Evolutionary conservation across 805 yeast genomes (phyloP).

Genomic region (Blastobotrys peoriensis): DNA sequence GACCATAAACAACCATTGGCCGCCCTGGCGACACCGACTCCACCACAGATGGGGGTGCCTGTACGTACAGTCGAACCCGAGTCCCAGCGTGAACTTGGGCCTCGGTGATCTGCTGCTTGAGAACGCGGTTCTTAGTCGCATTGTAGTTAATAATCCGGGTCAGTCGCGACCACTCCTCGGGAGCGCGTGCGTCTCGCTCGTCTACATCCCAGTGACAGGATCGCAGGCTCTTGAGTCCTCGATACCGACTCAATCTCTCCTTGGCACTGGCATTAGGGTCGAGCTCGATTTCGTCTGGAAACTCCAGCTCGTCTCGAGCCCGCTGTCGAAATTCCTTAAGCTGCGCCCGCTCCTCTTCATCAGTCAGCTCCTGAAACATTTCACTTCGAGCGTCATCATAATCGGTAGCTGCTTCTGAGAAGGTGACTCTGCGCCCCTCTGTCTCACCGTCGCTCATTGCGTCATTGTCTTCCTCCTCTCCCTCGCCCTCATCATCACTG

Average conservation of each 20-base stretch:
- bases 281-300: slow-evolving; percentile 92
- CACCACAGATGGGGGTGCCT: slow-evolving; percentile 44
- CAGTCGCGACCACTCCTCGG: slow-evolving; percentile 71
- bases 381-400: slow-evolving; percentile 42
- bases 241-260: slow-evolving; percentile 67
- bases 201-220: slow-evolving; percentile 83
- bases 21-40: slow-evolving; percentile 43
- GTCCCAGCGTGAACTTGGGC: slow-evolving; percentile 57
- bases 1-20: slow-evolving; percentile 64
- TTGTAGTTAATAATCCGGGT: slow-evolving; percentile 69
- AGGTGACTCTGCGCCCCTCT: slow-evolving; percentile 5
- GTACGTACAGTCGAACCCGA: slow-evolving; percentile 52
- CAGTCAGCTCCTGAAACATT: slow-evolving; percentile 63
- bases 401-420: slow-evolving; percentile 37
- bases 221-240: slow-evolving; percentile 81
- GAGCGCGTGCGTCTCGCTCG: slow-evolving; percentile 70
- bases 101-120: slow-evolving; percentile 47
- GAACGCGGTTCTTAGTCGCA: slow-evolving; percentile 62
- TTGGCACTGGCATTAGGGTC: slow-evolving; percentile 69
- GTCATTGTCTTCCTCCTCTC: slow-evolving; percentile 10
- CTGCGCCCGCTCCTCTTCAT: slow-evolving; percentile 81
- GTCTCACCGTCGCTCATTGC: slow-evolving; percentile 19
- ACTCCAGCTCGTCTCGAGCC: slow-evolving; percentile 80
- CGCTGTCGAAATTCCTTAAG: slow-evolving; percentile 57
- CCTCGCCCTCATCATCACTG: slow-evolving; percentile 27